A percentile compares a stretch with the other conserved stretches of the same genome.
Evolutionary conservation across 139 green algal genomes (phyloP).

Genomic region (Chlorella sp.): DNA sequence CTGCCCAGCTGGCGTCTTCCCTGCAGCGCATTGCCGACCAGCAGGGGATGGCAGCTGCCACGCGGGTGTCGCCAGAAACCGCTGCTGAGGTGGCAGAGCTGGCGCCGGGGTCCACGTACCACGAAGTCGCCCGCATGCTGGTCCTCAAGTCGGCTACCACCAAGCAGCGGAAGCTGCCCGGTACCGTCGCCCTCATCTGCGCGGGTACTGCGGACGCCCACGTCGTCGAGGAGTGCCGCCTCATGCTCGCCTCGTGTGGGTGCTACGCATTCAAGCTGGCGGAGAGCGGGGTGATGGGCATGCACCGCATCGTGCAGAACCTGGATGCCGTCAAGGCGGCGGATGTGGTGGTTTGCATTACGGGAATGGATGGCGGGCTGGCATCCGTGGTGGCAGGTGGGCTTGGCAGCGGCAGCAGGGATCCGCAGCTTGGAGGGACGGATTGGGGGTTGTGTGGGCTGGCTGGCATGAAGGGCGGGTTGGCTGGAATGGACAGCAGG

Average conservation of each 20-base stretch:
- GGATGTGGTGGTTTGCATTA: conserved; percentile 86
- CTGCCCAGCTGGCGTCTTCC: background rate
- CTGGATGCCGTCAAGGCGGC: conserved; percentile 63
- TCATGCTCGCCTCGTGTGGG: conserved; percentile 71
- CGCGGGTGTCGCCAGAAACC: conserved; percentile 59
- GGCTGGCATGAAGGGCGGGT: no score
- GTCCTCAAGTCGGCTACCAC: conserved; percentile 37
- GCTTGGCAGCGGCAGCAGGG: no score
- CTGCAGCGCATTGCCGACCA: conserved; percentile 47
- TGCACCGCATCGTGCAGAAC: conserved; percentile 59
- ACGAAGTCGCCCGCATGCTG: conserved; percentile 48
- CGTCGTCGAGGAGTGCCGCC: conserved; percentile 75
- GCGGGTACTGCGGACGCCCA: conserved; percentile 70
- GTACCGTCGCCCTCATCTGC: conserved; percentile 75
- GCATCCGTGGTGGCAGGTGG: conserved; percentile 74
- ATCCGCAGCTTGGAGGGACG: no score
- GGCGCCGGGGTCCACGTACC: conserved; percentile 61
- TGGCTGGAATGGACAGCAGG: no score
- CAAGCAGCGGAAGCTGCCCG: conserved; percentile 65
- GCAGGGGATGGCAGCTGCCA: conserved; percentile 69
- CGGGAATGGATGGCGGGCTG: conserved; percentile 78
- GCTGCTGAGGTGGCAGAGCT: conserved; percentile 21
- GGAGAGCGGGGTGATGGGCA: conserved; percentile 70
- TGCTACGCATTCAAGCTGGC: conserved; percentile 69
- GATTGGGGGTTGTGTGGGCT: no score